A percentile compares a stretch with the other conserved stretches of the same genome.
Conservation (phyloP, 257 asterid species). For the Solanum piurae region DNA sequence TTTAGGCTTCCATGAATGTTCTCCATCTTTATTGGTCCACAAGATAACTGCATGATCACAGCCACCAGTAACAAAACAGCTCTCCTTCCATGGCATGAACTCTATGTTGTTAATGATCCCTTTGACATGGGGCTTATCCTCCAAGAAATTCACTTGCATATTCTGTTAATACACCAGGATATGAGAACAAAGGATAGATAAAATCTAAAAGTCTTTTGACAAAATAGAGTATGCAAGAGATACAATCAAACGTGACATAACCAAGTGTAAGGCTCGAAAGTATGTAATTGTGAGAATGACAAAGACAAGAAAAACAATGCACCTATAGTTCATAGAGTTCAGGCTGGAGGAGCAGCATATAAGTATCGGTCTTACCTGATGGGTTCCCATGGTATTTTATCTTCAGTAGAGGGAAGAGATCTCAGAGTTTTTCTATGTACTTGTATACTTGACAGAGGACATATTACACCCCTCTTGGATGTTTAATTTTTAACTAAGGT, state of each 20-base stretch:
- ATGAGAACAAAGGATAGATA: not conserved
- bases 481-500: not conserved
- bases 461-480: not conserved
- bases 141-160: conserved; percentile 42
- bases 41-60: conserved; percentile 83
- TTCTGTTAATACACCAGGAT: conserved; percentile 23
- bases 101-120: conserved; percentile 76
- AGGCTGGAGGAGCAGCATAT: not conserved
- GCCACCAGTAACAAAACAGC: conserved; percentile 73
- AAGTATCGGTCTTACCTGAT: not conserved
- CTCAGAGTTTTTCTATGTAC: not conserved
- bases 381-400: not conserved
- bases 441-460: not conserved
- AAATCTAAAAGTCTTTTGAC: not conserved
- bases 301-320: not conserved
- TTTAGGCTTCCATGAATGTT: conserved; percentile 56
- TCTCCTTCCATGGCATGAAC: conserved; percentile 88
- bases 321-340: not conserved
- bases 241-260: not conserved
- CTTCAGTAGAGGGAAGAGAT: not conserved
- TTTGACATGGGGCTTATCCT: conserved; percentile 68
- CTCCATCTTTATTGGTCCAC: conserved; percentile 62
- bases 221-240: not conserved
- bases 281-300: not conserved
- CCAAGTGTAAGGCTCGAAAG: not conserved